These are phyloP conservation scores for Glebionis coronaria DNA, from an alignment of 129 eudicot species.

Conservation along the genomic window DNA sequence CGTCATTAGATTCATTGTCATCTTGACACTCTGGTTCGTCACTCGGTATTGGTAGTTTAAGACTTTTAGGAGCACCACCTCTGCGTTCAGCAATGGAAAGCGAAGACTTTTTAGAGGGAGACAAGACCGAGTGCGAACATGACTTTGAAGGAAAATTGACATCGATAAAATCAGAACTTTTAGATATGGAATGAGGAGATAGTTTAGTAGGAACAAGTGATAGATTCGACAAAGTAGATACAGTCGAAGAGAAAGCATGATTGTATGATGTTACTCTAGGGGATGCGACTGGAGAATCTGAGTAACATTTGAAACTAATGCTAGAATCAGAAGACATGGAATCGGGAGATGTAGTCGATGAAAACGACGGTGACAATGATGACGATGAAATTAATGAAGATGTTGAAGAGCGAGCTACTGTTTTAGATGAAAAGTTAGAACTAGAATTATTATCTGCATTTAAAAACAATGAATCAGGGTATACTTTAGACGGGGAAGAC, in stretches of 20 bases:
- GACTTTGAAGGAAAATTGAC: slow-evolving; percentile 50
- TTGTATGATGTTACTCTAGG: slow-evolving; percentile 26
- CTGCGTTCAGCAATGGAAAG: slow-evolving; percentile 85
- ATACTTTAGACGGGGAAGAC: slow-evolving; percentile 42
- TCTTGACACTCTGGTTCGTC: slow-evolving; percentile 34
- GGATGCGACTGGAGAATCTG: slow-evolving; percentile 58
- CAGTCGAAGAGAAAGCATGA: slow-evolving; percentile 9
- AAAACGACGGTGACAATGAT: slow-evolving; percentile 38
- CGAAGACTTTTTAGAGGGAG: slow-evolving; percentile 49
- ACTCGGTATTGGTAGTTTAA: slow-evolving; percentile 47
- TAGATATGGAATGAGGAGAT: slow-evolving; percentile 61
- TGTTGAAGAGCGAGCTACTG: slow-evolving; percentile 25
- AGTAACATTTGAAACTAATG: slow-evolving; percentile 48
- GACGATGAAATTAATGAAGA: slow-evolving; percentile 27
- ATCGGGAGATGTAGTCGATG: slow-evolving; percentile 57
- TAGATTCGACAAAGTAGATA: slow-evolving; percentile 43
- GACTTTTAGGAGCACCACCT: slow-evolving; percentile 54
- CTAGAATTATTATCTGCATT: slow-evolving; percentile 19
- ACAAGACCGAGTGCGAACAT: slow-evolving; percentile 27
- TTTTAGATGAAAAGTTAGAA: slow-evolving; percentile 20
- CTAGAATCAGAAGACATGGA: slow-evolving; percentile 66
- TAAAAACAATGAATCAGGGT: slow-evolving; percentile 42
- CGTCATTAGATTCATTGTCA: slow-evolving; percentile 18
- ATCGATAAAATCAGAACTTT: slow-evolving; percentile 55
- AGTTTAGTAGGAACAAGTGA: slow-evolving; percentile 56